Base-by-base conservation (phyloP, 1,284 basidiomycete species). In the Leccinum griseonigrum region DNA sequence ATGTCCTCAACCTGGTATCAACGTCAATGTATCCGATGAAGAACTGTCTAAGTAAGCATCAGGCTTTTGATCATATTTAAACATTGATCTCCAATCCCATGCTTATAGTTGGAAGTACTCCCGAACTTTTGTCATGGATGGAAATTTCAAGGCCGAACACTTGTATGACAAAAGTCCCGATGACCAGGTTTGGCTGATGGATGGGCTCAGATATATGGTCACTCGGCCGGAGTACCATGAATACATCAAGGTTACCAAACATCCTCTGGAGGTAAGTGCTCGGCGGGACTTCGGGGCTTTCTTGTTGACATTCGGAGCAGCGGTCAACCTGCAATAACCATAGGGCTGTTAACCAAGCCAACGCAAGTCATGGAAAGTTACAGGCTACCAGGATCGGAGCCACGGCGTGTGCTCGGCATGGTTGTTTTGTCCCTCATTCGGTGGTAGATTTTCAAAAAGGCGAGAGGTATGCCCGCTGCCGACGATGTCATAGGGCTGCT, bases 371-470 rank as follows among this genome's bases (percentile, higher is more conserved):
- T 1, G 59, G 53, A 2, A 60, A 65, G 0, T 28, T 70, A 2
- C 53, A 63, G 11, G 54, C 57, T 0, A 66, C 63, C 1, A 59
- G 69, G 0, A 66, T 70, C 13, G 63, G 69, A 10, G 69, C 56
- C 8, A 60, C 55, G 1, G 69, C 64, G 0, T 69, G 67, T 60
- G 59, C 61, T 6, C 22, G 61, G 9, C 69, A 71, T 56, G 66
- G 66, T 0, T 67, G 58, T 29, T 66, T 69, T 43, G 29, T 64
- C 3, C 69, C 67, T 1, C 58, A 68, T 34, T 62, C 60, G 1
- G 56, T 65, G 28, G 64, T 66, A 7, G 52, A 53, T 18, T 52
- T 52, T 52, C 51, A 31, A 29, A 52, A 52, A 8, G 51, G 51
- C 6, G 5, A 64, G 64, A 22, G 58, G 68, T 67, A 36, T 2